A percentile compares a stretch with the other conserved stretches of the same genome.
Conservation (phyloP, 495 filamentous ascomycete genomes). For the Xylaria palmicola region DNA sequence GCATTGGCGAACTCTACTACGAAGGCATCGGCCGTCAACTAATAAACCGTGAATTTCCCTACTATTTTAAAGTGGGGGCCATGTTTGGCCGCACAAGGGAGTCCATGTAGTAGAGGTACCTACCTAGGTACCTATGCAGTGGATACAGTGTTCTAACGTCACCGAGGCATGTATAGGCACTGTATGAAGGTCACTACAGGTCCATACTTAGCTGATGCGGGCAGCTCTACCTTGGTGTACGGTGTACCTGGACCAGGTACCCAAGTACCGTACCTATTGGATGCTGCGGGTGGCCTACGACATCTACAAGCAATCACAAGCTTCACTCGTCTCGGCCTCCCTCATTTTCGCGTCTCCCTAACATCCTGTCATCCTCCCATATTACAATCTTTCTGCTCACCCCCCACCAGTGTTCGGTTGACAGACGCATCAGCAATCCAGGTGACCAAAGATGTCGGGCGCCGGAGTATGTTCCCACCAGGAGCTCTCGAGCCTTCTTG, state of each 20-base stretch:
- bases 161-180: background rate
- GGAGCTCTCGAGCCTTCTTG: constrained; percentile 2
- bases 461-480: constrained; percentile 50
- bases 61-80: constrained; percentile 11
- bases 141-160: background rate
- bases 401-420: background rate
- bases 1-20: constrained; percentile 12
- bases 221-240: no score
- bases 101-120: no score
- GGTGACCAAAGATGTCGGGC: constrained; percentile 35
- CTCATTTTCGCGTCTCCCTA: background rate
- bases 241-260: no score
- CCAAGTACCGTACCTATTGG: no score
- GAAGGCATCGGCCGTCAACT: constrained; percentile 7
- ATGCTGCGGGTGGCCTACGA: background rate
- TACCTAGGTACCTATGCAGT: no score
- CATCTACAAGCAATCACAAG: background rate
- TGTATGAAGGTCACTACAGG: constrained; percentile 1
- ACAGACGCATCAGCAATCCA: background rate
- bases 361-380: background rate
- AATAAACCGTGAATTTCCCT: constrained; percentile 6
- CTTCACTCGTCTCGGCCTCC: background rate
- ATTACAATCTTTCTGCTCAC: no score
- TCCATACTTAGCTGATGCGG: background rate
- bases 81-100: background rate